These are phyloP conservation scores for Umbelopsis ramanniana DNA, from an alignment of 192 early-diverging fungal genomes.

Conservation along the genomic window DNA sequence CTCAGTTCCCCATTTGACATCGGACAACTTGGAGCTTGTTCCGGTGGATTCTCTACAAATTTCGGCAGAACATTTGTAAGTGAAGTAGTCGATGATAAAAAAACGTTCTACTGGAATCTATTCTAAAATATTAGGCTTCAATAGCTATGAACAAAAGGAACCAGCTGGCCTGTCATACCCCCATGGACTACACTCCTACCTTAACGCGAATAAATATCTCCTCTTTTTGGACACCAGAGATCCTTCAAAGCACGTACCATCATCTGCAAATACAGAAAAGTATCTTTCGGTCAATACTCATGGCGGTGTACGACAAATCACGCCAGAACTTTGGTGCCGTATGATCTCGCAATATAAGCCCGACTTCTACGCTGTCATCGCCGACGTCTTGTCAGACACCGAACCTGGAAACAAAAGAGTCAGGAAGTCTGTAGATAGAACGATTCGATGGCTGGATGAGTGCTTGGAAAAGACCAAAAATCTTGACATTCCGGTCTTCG, in stretches of 20 bases:
- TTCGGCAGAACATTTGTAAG: slow-evolving; percentile 55
- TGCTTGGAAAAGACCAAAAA: slow-evolving; percentile 38
- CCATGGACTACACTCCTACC: slow-evolving; percentile 50
- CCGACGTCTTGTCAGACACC: slow-evolving; percentile 48
- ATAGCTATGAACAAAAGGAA: slow-evolving; percentile 43
- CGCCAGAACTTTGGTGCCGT: slow-evolving; percentile 47
- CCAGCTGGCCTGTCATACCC: slow-evolving; percentile 44
- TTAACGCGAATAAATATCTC: slow-evolving; percentile 44
- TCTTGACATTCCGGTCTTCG: slow-evolving; percentile 49
- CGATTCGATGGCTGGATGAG: slow-evolving; percentile 54
- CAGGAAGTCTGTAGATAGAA: slow-evolving; percentile 51
- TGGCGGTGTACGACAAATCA: slow-evolving; percentile 57
- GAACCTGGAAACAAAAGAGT: slow-evolving; percentile 47
- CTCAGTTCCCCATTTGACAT: slow-evolving; percentile 58
- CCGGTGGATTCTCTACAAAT: slow-evolving; percentile 49
- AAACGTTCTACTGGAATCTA: background rate
- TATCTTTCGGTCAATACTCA: slow-evolving; percentile 52
- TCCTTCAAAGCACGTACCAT: slow-evolving; percentile 38
- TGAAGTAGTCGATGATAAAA: background rate
- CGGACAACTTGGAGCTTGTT: slow-evolving; percentile 50
- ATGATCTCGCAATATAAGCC: slow-evolving; percentile 50
- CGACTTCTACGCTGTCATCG: slow-evolving; percentile 47
- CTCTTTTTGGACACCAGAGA: slow-evolving; percentile 57
- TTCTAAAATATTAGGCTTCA: background rate
- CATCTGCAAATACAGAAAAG: slow-evolving; percentile 53